Evolutionary conservation across 2,329 filamentous ascomycete species (phyloP).

Genomic region (Stagonosporopsis vannaccii): DNA sequence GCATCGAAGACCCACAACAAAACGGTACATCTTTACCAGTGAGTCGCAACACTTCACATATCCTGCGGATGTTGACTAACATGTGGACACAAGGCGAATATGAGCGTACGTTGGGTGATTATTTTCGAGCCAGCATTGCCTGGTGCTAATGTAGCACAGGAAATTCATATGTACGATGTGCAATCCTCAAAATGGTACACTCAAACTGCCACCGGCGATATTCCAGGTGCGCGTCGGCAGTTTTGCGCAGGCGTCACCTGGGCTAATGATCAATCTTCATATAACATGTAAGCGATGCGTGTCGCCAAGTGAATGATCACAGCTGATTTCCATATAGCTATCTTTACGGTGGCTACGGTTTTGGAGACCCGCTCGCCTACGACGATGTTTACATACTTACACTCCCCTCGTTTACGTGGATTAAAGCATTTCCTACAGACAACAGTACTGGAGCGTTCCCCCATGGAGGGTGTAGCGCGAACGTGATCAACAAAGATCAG

Average conservation of each 20-base stretch:
- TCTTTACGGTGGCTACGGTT: slow-evolving; percentile 65
- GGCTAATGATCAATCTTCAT: slow-evolving; percentile 66
- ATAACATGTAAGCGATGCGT: slow-evolving; percentile 62
- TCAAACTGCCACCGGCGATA: slow-evolving; percentile 62
- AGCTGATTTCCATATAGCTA: slow-evolving; percentile 54
- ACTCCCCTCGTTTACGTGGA: slow-evolving; percentile 70
- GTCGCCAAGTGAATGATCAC: no score
- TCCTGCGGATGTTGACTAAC: neutral
- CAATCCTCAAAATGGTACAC: slow-evolving; percentile 66
- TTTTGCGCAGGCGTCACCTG: slow-evolving; percentile 70
- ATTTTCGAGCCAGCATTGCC: neutral
- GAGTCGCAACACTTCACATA: slow-evolving; percentile 1
- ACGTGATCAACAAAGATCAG: slow-evolving; percentile 64
- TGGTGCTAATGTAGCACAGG: slow-evolving; percentile 31
- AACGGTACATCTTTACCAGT: slow-evolving; percentile 57
- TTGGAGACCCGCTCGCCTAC: slow-evolving; percentile 60
- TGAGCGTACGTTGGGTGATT: slow-evolving; percentile 39
- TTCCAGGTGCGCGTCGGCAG: slow-evolving; percentile 62
- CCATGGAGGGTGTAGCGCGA: slow-evolving; percentile 64
- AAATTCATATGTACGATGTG: slow-evolving; percentile 68
- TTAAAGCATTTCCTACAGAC: slow-evolving; percentile 60
- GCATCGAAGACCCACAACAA: slow-evolving; percentile 57
- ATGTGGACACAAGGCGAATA: slow-evolving; percentile 39
- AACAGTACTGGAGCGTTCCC: slow-evolving; percentile 51
- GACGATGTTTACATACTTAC: slow-evolving; percentile 70